Conservation (phyloP, 2,329 filamentous ascomycete species). For the Diplocarpon mali region DNA sequence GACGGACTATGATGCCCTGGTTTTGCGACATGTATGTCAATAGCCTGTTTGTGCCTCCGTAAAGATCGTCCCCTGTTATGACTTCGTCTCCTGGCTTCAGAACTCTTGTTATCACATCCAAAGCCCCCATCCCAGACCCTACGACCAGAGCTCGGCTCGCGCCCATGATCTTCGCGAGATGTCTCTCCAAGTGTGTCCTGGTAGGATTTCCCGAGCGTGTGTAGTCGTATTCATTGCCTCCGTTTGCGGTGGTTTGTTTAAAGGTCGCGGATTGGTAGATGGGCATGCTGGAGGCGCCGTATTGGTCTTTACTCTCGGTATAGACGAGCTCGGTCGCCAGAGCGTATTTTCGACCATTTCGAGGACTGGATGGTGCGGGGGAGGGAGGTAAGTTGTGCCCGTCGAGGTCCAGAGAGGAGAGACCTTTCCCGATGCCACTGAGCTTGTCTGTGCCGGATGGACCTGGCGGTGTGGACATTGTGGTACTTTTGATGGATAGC, state of each 20-base stretch:
- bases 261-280: slow-evolving; percentile 99
- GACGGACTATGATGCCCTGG: slow-evolving; percentile 85
- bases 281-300: slow-evolving; percentile 89
- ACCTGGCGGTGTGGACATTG: slow-evolving; percentile 28
- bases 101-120: slow-evolving; percentile 90
- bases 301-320: slow-evolving; percentile 92
- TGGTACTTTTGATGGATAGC: slow-evolving; percentile 2
- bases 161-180: slow-evolving; percentile 98
- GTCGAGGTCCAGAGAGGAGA: slow-evolving; percentile 57
- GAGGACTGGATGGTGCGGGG: slow-evolving; percentile 83
- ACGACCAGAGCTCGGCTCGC: slow-evolving; percentile 84
- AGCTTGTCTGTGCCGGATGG: slow-evolving; percentile 15
- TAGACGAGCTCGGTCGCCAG: slow-evolving; percentile 94
- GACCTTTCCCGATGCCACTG: slow-evolving; percentile 21
- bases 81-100: slow-evolving; percentile 92
- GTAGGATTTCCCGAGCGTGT: slow-evolving; percentile 96
- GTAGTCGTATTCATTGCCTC: slow-evolving; percentile 90
- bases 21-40: slow-evolving; percentile 86
- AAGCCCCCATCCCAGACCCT: slow-evolving; percentile 91
- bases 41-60: slow-evolving; percentile 88
- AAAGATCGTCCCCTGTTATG: slow-evolving; percentile 91
- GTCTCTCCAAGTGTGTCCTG: slow-evolving; percentile 86
- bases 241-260: slow-evolving; percentile 75
- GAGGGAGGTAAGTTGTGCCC: slow-evolving; percentile 83
- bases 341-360: slow-evolving; percentile 78